Percentiles rank a stretch among this genome's conserved stretches.
These are phyloP conservation scores for Seiridium cupressi DNA, from an alignment of 2,329 filamentous ascomycete genomes.

Conservation along the genomic window DNA sequence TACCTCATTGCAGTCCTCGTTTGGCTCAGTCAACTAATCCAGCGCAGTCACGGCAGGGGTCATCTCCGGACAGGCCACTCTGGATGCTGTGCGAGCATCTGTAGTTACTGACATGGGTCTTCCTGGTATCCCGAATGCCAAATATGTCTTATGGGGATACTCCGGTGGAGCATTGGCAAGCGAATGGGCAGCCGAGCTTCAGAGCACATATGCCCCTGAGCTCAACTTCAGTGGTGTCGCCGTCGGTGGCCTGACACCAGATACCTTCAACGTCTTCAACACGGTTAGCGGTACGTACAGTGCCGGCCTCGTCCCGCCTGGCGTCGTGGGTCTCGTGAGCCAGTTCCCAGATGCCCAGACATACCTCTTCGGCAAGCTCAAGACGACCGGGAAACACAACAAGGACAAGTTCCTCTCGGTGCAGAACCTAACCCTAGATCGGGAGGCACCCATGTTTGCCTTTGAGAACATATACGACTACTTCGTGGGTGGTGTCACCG, in stretches of 20 bases:
- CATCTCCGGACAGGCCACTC: slow-evolving; percentile 8
- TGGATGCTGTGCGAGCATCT: slow-evolving; percentile 10
- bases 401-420: slow-evolving; percentile 20
- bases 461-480: slow-evolving; percentile 25
- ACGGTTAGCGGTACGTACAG: slow-evolving; percentile 27
- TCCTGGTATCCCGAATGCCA: slow-evolving; percentile 19
- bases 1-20: not conserved
- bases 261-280: slow-evolving; percentile 33
- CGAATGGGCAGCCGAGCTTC: slow-evolving; percentile 51
- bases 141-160: slow-evolving; percentile 49
- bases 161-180: slow-evolving; percentile 52
- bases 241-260: slow-evolving; percentile 45
- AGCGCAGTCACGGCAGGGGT: slow-evolving; percentile 9
- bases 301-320: slow-evolving; percentile 31
- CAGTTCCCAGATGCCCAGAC: slow-evolving; percentile 28
- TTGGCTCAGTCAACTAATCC: not conserved
- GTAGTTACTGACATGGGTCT: slow-evolving; percentile 3
- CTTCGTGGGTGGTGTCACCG: slow-evolving; percentile 24
- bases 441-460: slow-evolving; percentile 14
- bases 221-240: slow-evolving; percentile 46
- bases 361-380: slow-evolving; percentile 20
- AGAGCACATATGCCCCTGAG: slow-evolving; percentile 51
- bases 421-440: slow-evolving; percentile 12
- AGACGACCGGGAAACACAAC: slow-evolving; percentile 17
- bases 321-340: slow-evolving; percentile 30